Conservation (phyloP, 108 stramenopile species). For the Skeletonema costatum region DNA sequence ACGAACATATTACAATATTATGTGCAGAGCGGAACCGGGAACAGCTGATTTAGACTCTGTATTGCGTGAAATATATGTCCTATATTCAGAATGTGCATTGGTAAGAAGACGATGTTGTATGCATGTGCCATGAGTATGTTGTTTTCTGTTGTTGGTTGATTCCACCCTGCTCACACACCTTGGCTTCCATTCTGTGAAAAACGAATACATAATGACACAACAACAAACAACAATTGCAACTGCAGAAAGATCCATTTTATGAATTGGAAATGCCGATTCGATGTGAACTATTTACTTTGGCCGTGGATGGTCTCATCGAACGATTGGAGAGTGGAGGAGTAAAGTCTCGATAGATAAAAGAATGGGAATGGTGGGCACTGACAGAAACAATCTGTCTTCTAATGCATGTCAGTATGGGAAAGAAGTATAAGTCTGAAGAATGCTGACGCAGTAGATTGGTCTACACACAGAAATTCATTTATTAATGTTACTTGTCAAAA, state of each 20-base stretch:
- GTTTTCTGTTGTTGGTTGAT: too few relatives aligned
- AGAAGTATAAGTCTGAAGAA: neutral
- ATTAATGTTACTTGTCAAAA: neutral
- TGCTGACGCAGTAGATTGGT: neutral
- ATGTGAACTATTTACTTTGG: conserved; percentile 79
- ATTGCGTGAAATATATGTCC: conserved; percentile 78
- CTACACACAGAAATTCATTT: neutral
- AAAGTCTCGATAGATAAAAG: neutral
- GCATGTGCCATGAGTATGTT: neutral
- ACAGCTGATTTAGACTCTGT: conserved; percentile 65
- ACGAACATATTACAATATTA: neutral
- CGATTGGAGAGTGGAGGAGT: conserved; percentile 7
- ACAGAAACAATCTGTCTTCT: neutral
- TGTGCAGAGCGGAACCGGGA: conserved; percentile 64
- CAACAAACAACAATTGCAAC: neutral
- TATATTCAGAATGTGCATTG: conserved; percentile 84
- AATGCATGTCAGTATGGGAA: neutral
- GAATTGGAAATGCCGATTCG: conserved; percentile 92
- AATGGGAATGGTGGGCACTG: neutral
- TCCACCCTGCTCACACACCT: neutral
- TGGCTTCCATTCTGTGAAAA: neutral
- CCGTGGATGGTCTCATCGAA: conserved; percentile 73
- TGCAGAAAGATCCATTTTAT: conserved; percentile 86
- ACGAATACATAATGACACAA: neutral
- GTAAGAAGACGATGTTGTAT: conserved; percentile 12